Percentiles rank a stretch among this genome's conserved stretches.
Evolutionary conservation across 331 rosid genomes (phyloP).

Genomic region (Ulmus americana): DNA sequence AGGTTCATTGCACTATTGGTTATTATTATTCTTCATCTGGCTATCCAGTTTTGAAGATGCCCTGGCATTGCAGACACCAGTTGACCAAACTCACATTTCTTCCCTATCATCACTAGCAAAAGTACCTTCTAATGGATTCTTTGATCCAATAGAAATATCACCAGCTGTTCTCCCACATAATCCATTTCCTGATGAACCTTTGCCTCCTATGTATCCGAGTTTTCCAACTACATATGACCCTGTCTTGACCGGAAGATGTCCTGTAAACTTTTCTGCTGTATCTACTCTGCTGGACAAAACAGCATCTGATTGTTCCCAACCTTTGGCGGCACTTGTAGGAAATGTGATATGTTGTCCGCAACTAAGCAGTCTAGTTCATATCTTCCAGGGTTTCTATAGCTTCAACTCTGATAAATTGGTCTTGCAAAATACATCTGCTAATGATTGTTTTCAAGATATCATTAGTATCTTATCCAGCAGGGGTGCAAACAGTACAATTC

Average conservation of each 20-base stretch:
- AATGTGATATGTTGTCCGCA: constrained; percentile 95
- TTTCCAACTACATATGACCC: constrained; percentile 81
- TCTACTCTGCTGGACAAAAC: constrained; percentile 70
- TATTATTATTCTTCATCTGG: constrained; percentile 62
- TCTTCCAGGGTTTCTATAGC: constrained; percentile 77
- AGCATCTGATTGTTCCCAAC: constrained; percentile 77
- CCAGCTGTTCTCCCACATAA: constrained; percentile 81
- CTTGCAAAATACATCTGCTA: constrained; percentile 51
- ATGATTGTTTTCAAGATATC: constrained; percentile 78
- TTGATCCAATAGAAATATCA: constrained; percentile 90
- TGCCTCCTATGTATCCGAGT: constrained; percentile 83
- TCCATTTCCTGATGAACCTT: constrained; percentile 56
- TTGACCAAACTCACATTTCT: constrained; percentile 32
- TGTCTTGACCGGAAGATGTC: constrained; percentile 82
- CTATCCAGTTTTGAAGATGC: constrained; percentile 57
- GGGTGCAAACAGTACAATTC: constrained; percentile 69
- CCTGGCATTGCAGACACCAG: constrained; percentile 38
- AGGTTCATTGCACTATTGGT: constrained; percentile 62
- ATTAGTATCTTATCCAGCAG: constrained; percentile 71
- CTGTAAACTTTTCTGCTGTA: constrained; percentile 70
- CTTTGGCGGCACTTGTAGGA: constrained; percentile 77
- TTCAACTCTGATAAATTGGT: constrained; percentile 57
- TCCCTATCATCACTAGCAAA: constrained; percentile 48
- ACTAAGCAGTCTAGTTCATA: constrained; percentile 72
- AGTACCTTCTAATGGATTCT: constrained; percentile 61